These are phyloP conservation scores for Clitocybe nebularis DNA, from an alignment of 1,284 basidiomycete species.

Conservation along the genomic window DNA sequence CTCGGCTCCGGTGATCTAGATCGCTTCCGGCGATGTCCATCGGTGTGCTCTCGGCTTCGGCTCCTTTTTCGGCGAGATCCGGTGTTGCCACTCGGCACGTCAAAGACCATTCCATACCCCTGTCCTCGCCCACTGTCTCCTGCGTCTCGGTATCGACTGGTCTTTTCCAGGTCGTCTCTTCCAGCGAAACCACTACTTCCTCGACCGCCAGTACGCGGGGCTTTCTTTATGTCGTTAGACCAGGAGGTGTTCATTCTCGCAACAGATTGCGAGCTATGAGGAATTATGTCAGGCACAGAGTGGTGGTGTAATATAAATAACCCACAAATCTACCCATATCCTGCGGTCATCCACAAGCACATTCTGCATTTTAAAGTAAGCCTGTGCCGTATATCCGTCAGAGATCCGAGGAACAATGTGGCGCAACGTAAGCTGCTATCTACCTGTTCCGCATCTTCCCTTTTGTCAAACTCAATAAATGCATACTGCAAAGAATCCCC, in stretches of 20 bases:
- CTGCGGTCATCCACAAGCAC: constrained; percentile 97
- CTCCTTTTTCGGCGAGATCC: constrained; percentile 31
- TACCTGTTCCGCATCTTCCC: constrained; percentile 90
- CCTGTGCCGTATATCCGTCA: constrained; percentile 41
- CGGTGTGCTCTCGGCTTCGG: constrained; percentile 30
- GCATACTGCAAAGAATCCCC: constrained; percentile 98
- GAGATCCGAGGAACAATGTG: neutral
- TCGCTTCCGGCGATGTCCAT: constrained; percentile 24
- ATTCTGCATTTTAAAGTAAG: constrained; percentile 99
- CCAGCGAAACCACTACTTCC: constrained; percentile 55
- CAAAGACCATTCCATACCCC: constrained; percentile 75
- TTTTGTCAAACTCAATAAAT: constrained; percentile 96
- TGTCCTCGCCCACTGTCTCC: constrained; percentile 27
- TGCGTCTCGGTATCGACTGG: constrained; percentile 58
- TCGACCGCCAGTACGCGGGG: constrained; percentile 34
- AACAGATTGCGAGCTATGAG: constrained; percentile 83
- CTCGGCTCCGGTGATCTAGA: constrained; percentile 28
- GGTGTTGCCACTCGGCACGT: constrained; percentile 36
- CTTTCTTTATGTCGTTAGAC: constrained; percentile 70
- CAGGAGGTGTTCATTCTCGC: constrained; percentile 65
- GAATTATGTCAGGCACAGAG: constrained; percentile 15
- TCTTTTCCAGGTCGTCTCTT: constrained; percentile 67
- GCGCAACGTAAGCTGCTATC: constrained; percentile 16
- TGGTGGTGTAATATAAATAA: constrained; percentile 14
- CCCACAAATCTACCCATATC: constrained; percentile 97